Conservation (phyloP, 2,329 filamentous ascomycete genomes). For the Sporothrix globosa region DNA sequence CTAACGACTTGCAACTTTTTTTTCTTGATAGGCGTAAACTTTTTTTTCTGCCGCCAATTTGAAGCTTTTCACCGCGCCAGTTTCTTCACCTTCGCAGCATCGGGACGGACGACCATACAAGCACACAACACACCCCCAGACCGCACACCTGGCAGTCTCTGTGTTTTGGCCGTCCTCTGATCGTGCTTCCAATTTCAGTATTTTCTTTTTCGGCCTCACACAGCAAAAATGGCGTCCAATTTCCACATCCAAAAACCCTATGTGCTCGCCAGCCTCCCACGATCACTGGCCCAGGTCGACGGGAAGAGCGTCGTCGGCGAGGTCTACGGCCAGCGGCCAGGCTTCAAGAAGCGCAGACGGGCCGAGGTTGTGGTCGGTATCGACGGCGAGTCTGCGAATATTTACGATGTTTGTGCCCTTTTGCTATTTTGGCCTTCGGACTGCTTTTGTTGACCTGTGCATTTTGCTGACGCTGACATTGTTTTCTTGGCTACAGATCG, state of each 20-base stretch:
- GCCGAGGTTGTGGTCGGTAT: conserved; percentile 65
- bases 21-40: conserved; percentile 28
- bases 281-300: conserved; percentile 57
- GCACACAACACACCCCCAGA: background rate
- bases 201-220: background rate
- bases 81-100: conserved; percentile 22
- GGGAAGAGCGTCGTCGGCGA: conserved; percentile 62
- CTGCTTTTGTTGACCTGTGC: conserved; percentile 28
- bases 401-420: conserved; percentile 62
- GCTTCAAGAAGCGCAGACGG: conserved; percentile 64
- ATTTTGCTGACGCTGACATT: background rate
- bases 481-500: conserved; percentile 51
- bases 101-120: background rate
- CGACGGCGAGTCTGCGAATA: conserved; percentile 66
- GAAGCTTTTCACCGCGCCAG: conserved; percentile 29
- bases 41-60: conserved; percentile 38
- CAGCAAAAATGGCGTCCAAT: conserved; percentile 56
- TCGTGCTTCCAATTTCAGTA: background rate
- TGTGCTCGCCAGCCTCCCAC: conserved; percentile 62
- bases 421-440: too few species aligned
- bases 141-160: background rate
- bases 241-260: conserved; percentile 68
- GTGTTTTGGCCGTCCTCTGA: background rate
- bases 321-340: conserved; percentile 60
- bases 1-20: conserved; percentile 34